These are phyloP conservation scores for Triticum turgidum DNA, from an alignment of 176 grass and related monocot genomes.

Conservation along the genomic window DNA sequence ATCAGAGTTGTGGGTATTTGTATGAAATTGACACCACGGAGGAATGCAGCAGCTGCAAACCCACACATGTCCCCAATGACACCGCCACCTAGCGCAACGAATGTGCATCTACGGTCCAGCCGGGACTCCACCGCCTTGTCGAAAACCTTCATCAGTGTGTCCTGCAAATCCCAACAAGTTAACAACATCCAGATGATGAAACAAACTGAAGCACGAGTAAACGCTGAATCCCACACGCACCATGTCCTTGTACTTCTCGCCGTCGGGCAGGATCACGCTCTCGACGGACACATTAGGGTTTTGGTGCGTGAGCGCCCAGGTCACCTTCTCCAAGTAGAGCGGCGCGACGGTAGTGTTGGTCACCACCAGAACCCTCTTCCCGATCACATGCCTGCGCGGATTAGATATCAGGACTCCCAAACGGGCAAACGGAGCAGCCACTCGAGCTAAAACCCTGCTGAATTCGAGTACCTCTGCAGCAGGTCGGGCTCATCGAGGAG, in stretches of 20 bases:
- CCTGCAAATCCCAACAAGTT: conserved; percentile 42
- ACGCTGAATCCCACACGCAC: conserved; percentile 30
- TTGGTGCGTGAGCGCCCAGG: conserved; percentile 68
- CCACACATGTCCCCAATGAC: conserved; percentile 98
- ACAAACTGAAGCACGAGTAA: neutral
- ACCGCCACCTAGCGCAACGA: conserved; percentile 82
- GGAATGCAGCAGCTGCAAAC: conserved; percentile 73
- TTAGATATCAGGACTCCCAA: neutral
- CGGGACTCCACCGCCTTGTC: conserved; percentile 77
- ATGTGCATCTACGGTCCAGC: conserved; percentile 77
- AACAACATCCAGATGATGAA: neutral
- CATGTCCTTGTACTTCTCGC: conserved; percentile 94
- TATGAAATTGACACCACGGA: conserved; percentile 98
- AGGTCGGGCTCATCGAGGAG: conserved; percentile 82
- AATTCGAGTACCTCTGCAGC: conserved; percentile 69
- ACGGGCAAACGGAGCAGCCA: neutral
- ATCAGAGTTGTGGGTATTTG: conserved; percentile 97
- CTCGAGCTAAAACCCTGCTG: neutral
- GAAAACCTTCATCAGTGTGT: conserved; percentile 85
- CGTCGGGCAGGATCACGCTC: conserved; percentile 87
- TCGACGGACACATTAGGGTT: conserved; percentile 76
- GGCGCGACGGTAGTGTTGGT: conserved; percentile 88
- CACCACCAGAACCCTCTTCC: conserved; percentile 89
- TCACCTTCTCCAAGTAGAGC: conserved; percentile 86
- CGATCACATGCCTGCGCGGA: conserved; percentile 80